These are phyloP conservation scores for Pseudocercospora fijiensis DNA, from an alignment of 2,329 filamentous ascomycete genomes.

Conservation along the genomic window DNA sequence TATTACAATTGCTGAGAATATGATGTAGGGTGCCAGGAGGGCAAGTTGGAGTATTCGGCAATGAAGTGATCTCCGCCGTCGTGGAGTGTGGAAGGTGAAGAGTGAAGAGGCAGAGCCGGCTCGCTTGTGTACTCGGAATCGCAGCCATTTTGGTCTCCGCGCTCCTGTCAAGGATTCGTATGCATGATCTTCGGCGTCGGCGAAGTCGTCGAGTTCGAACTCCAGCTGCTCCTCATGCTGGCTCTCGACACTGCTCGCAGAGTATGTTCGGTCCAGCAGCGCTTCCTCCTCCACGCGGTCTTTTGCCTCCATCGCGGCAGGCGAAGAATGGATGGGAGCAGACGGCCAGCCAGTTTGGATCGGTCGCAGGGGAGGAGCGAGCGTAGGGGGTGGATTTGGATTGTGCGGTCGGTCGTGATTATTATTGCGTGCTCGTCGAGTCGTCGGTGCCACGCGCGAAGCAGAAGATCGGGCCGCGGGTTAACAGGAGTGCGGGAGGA, in stretches of 20 bases:
- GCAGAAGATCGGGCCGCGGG: not conserved
- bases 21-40: slow-evolving; percentile 18
- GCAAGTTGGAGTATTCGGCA: slow-evolving; percentile 21
- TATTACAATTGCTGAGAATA: slow-evolving; percentile 40
- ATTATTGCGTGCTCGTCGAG: not conserved
- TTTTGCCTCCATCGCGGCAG: slow-evolving; percentile 17
- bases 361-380: not conserved
- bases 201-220: slow-evolving; percentile 22
- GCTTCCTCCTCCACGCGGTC: slow-evolving; percentile 18
- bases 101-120: slow-evolving; percentile 14
- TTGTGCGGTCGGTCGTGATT: not conserved
- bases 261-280: slow-evolving; percentile 14
- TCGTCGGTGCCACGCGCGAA: not conserved
- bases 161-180: slow-evolving; percentile 9
- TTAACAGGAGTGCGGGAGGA: not conserved
- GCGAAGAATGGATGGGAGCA: not conserved
- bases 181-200: slow-evolving; percentile 16
- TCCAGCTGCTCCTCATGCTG: slow-evolving; percentile 15
- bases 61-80: slow-evolving; percentile 22
- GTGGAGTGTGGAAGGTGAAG: slow-evolving; percentile 17
- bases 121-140: slow-evolving; percentile 8
- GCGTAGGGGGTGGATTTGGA: not conserved
- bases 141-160: slow-evolving; percentile 16
- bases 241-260: slow-evolving; percentile 14
- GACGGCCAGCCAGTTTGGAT: not conserved